Percentiles rank a stretch among this genome's conserved stretches.
phyloP scores from a whole-genome alignment of 1,284 basidiomycete genomes.

The Earliella scabrosa region DNA sequence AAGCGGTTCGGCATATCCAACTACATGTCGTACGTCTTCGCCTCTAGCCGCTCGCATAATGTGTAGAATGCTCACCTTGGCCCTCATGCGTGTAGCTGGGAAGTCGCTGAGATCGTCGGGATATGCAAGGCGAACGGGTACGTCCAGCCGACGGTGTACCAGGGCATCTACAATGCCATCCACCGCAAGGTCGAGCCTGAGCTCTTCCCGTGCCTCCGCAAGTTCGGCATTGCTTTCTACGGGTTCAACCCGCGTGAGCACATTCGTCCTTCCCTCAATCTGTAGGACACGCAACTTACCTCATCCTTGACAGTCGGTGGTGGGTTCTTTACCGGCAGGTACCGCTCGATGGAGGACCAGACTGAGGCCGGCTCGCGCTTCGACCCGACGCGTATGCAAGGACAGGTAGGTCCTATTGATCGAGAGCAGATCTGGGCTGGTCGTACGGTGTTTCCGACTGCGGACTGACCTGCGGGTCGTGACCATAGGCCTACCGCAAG shows the following conservation, averaged over 20 bases:
- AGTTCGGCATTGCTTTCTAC: conserved; percentile 65
- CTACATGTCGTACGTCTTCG: conserved; percentile 42
- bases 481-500: conserved; percentile 34
- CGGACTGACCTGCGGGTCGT: too few species aligned
- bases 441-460: too few species aligned
- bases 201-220: conserved; percentile 65
- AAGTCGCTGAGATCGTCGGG: conserved; percentile 66
- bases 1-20: conserved; percentile 56
- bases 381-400: conserved; percentile 38
- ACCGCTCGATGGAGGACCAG: conserved; percentile 33
- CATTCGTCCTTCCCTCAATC: conserved; percentile 1
- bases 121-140: conserved; percentile 60
- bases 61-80: background rate
- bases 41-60: background rate
- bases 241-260: conserved; percentile 54
- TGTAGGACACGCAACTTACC: conserved; percentile 5
- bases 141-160: conserved; percentile 70
- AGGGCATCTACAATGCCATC: conserved; percentile 65
- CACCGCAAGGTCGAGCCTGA: conserved; percentile 59
- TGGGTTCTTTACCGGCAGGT: conserved; percentile 44
- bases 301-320: conserved; percentile 36
- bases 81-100: conserved; percentile 39
- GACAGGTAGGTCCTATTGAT: conserved; percentile 27
- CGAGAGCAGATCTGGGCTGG: background rate
- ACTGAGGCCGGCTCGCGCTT: conserved; percentile 44